These are phyloP conservation scores for Rhynchospora breviuscula DNA, from an alignment of 176 grass and related monocot genomes.

Conservation along the genomic window DNA sequence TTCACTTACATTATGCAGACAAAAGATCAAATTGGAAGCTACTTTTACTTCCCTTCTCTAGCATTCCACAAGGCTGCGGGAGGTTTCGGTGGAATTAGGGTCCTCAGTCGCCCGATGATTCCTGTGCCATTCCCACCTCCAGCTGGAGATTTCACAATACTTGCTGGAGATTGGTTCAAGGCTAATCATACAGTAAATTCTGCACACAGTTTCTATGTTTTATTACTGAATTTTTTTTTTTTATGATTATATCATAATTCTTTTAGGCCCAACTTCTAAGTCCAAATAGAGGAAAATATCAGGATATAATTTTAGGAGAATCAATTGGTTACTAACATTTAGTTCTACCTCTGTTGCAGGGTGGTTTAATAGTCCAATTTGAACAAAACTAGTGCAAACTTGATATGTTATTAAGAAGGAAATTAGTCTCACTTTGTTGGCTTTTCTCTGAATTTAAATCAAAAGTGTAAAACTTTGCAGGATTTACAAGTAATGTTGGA, in stretches of 20 bases:
- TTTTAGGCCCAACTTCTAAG: background rate
- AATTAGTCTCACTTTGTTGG: background rate
- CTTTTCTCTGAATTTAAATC: background rate
- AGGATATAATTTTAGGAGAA: background rate
- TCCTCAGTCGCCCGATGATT: slow-evolving; percentile 73
- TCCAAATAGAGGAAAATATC: background rate
- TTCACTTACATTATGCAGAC: slow-evolving; percentile 87
- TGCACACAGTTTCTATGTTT: background rate
- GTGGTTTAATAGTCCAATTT: background rate
- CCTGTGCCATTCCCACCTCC: slow-evolving; percentile 75
- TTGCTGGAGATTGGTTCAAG: slow-evolving; percentile 89
- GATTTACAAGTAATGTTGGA: slow-evolving; percentile 67
- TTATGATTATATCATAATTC: background rate
- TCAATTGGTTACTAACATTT: background rate
- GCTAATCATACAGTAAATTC: slow-evolving; percentile 77
- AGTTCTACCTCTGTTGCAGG: background rate
- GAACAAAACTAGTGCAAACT: background rate
- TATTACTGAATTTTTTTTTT: background rate
- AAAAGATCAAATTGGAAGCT: slow-evolving; percentile 95
- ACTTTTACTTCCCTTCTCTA: slow-evolving; percentile 92
- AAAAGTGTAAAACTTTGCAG: slow-evolving; percentile 13
- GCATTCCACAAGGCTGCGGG: slow-evolving; percentile 79
- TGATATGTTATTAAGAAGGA: background rate
- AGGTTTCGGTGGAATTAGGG: slow-evolving; percentile 75
- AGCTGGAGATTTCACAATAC: slow-evolving; percentile 65